Evolutionary conservation across 2,329 filamentous ascomycete genomes (phyloP), one percentile per base, ranked within the genome.

Genomic region (Dryadomyces quercivorus): DNA sequence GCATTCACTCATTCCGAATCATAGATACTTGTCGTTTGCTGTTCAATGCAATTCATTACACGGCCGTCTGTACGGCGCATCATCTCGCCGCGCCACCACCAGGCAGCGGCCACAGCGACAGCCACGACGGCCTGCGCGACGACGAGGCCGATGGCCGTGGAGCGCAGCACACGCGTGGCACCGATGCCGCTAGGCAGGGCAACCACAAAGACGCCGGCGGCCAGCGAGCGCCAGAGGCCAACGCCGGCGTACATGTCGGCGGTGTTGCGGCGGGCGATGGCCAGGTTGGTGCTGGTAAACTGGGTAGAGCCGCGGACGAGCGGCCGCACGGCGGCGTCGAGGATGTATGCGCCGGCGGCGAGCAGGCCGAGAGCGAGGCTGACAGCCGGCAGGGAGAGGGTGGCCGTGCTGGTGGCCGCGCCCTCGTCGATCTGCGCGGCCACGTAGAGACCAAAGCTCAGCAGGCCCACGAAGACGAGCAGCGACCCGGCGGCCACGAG

Each of bases 211-310:
- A 69, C 62, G 6, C 75, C 76, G 0, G 69, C 67, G 5, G 68
- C 60, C 16, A 76, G 49, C 13, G 64, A 67, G 21, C 72, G 68
- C 64, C 73, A 69, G 42, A 70, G 66, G 2, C 64, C 57, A 2
- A 76, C 66, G 34, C 67, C 71, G 3, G 67, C 70, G 26, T 69
- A 64, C 75, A 79, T 78, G 59, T 78, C 75, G 15, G 68, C 68
- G 16, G 70, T 71, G 59, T 69, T 74, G 34, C 75, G 70, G 52
- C 75, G 67, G 22, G 70, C 69, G 13, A 71, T 64, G n/a, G 65
- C 66, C 22, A 77, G 65, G 61, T 70, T 77, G 6, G 72, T 67
- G 3, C 69, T 72, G 0, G 74, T 77, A 58, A 75, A 78, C 48
- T 71, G 70, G 8, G 75, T 72, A 36, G 74, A 77, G n/a, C 70